Evolutionary conservation across 2,329 filamentous ascomycete species (phyloP).

Genomic region (Fusarium azukiicola): DNA sequence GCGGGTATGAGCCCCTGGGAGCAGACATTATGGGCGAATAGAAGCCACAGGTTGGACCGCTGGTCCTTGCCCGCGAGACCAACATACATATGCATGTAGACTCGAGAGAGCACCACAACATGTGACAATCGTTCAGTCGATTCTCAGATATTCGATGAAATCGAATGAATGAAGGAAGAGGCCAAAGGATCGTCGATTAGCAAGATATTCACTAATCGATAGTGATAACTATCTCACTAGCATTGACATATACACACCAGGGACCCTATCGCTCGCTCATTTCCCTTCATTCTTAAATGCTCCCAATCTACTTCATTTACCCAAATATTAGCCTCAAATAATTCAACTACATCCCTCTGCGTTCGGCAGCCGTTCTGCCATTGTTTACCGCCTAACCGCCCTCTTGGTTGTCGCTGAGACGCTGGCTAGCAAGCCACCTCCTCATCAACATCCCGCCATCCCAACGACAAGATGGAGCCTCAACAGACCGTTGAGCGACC

Average conservation of each 20-base stretch:
- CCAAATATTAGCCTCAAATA: no score
- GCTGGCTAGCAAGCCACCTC: not conserved
- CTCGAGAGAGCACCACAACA: not conserved
- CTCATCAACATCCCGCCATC: not conserved
- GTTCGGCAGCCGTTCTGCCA: not conserved
- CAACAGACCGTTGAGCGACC: not conserved
- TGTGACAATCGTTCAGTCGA: not conserved
- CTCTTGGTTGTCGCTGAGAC: no score
- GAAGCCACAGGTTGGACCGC: not conserved
- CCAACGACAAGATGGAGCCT: not conserved
- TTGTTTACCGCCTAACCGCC: not conserved
- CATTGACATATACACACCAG: no score
- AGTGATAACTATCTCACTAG: no score
- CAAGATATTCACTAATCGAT: no score
- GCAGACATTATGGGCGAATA: not conserved
- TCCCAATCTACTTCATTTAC: no score
- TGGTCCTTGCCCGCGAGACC: not conserved
- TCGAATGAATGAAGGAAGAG: no score
- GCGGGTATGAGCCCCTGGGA: not conserved
- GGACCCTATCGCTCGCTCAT: no score
- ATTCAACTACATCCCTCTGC: no score
- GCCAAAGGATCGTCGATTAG: no score
- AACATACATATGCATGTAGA: not conserved
- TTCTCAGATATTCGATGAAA: no score
- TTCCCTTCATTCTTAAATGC: no score